These are phyloP conservation scores for Huntiella moniliformis DNA, from an alignment of 2,329 filamentous ascomycete genomes.

Conservation along the genomic window DNA sequence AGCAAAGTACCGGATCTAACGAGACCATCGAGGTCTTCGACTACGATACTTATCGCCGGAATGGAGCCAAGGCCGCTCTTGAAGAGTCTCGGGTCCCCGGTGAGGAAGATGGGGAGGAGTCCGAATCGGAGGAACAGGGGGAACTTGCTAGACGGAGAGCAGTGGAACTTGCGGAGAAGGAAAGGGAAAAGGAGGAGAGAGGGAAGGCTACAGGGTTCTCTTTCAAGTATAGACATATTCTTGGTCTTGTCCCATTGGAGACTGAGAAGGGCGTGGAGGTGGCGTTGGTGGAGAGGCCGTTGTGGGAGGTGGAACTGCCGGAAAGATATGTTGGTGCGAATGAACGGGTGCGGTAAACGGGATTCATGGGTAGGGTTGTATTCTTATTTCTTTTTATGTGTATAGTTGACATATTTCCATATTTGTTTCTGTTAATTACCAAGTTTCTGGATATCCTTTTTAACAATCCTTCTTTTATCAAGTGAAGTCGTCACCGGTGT, in stretches of 20 bases:
- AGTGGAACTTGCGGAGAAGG: conserved; percentile 12
- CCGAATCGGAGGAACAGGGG: conserved; percentile 17
- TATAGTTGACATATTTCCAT: no score
- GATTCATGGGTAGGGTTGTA: not conserved
- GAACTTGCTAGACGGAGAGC: conserved; percentile 2
- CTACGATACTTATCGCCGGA: conserved; percentile 9
- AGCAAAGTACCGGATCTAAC: conserved; percentile 16
- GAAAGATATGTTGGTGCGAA: conserved; percentile 32
- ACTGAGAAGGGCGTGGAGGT: conserved; percentile 44
- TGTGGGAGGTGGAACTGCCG: conserved; percentile 63
- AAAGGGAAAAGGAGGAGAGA: conserved; percentile 16
- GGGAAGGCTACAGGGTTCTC: conserved; percentile 50
- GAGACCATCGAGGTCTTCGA: conserved; percentile 9
- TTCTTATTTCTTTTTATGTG: no score
- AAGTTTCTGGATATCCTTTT: no score
- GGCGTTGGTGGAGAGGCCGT: conserved; percentile 69
- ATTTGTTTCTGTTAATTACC: no score
- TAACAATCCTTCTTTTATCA: no score
- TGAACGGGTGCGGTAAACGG: not conserved
- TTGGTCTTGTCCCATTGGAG: conserved; percentile 43
- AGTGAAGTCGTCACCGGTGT: no score
- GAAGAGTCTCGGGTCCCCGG: conserved; percentile 12
- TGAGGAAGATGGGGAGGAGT: conserved; percentile 22
- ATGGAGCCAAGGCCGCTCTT: conserved; percentile 12
- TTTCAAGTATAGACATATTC: conserved; percentile 83